These are phyloP conservation scores for Spinellus fusiger DNA, from an alignment of 192 early-diverging fungal genomes.

Conservation along the genomic window DNA sequence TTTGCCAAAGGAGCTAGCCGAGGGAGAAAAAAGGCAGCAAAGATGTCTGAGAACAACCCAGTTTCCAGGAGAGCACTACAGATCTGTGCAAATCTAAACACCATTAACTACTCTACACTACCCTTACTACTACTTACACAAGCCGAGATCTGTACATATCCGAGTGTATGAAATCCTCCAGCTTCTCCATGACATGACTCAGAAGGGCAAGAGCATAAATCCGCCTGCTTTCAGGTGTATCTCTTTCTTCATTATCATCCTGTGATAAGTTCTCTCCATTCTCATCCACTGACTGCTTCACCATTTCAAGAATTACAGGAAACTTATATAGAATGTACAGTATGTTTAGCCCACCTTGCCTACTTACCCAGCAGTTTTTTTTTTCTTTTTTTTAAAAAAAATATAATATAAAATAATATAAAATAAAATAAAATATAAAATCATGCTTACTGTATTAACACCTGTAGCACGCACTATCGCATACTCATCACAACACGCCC, in stretches of 20 bases:
- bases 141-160: slow-evolving; percentile 48
- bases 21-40: slow-evolving; percentile 67
- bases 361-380: background rate
- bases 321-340: slow-evolving; percentile 19
- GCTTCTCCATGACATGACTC: slow-evolving; percentile 32
- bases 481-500: slow-evolving; percentile 45
- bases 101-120: slow-evolving; percentile 29
- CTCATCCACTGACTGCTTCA: slow-evolving; percentile 32
- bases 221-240: slow-evolving; percentile 30
- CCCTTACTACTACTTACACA: slow-evolving; percentile 42
- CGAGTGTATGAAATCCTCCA: slow-evolving; percentile 40
- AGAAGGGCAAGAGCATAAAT: slow-evolving; percentile 23
- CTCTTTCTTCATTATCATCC: slow-evolving; percentile 25
- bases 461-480: slow-evolving; percentile 50
- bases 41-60: slow-evolving; percentile 52
- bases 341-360: background rate
- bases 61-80: slow-evolving; percentile 57
- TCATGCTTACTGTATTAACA: slow-evolving; percentile 39
- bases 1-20: slow-evolving; percentile 48
- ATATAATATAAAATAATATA: no score
- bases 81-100: slow-evolving; percentile 57
- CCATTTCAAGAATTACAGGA: slow-evolving; percentile 35
- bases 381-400: background rate
- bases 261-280: slow-evolving; percentile 14
- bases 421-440: no score